These are phyloP conservation scores for Trichoderma sp. DNA, from an alignment of 2,329 filamentous ascomycete genomes.

Conservation along the genomic window DNA sequence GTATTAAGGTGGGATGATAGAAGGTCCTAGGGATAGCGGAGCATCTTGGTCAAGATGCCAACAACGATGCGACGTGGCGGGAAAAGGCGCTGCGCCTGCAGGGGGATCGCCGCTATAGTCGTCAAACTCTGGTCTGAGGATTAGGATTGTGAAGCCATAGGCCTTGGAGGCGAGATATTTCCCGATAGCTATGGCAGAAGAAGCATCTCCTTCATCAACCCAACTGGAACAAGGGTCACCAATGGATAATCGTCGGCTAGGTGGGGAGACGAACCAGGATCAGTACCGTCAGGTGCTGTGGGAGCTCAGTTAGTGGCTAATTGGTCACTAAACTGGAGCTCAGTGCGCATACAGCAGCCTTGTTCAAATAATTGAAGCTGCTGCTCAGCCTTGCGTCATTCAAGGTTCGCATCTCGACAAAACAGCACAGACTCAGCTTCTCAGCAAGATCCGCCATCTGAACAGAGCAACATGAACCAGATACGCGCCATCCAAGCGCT, in stretches of 20 bases:
- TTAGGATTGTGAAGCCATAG: not conserved
- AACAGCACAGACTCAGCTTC: not conserved
- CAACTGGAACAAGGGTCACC: not conserved
- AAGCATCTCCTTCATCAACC: conserved; percentile 21
- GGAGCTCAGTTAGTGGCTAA: not conserved
- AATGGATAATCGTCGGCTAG: conserved; percentile 29
- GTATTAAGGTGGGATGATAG: conserved; percentile 19
- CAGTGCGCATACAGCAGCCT: not conserved
- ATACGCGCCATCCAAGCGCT: conserved; percentile 90
- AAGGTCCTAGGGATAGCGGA: conserved; percentile 27
- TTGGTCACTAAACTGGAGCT: not conserved
- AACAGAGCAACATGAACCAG: conserved; percentile 70
- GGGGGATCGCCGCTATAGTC: conserved; percentile 19
- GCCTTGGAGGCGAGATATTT: not conserved
- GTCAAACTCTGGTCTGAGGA: conserved; percentile 6
- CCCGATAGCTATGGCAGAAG: not conserved
- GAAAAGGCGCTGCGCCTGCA: not conserved
- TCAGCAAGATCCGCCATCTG: not conserved
- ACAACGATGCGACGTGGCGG: conserved; percentile 3
- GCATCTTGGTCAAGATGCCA: conserved; percentile 30
- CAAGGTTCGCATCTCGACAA: not conserved
- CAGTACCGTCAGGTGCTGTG: not conserved
- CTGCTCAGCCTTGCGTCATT: conserved; percentile 15
- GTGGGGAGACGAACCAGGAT: conserved; percentile 36
- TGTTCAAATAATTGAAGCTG: not conserved